phyloP scores from a whole-genome alignment of 73 alveolate genomes.

The Paramecium pentaurelia region DNA sequence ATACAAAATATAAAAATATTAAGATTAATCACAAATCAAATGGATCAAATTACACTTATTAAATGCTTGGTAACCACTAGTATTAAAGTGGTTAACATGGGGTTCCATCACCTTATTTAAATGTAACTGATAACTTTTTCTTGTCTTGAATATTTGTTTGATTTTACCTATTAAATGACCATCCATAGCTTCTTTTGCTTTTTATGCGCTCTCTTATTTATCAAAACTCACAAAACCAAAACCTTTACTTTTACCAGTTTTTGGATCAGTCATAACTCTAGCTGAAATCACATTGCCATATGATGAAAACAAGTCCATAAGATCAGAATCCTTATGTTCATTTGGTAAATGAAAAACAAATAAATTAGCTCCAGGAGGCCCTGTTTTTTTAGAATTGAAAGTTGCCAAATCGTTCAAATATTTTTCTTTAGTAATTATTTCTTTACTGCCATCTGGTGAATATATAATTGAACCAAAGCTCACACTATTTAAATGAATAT shows the following conservation, averaged over 20 bases:
- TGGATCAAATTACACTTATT: not conserved
- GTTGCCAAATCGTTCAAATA: not conserved
- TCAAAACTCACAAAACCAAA: constrained; percentile 37
- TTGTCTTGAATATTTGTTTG: not conserved
- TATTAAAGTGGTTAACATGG: not conserved
- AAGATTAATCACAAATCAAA: constrained; percentile 14
- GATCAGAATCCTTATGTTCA: constrained; percentile 55
- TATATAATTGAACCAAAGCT: constrained; percentile 49
- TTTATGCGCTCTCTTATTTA: not conserved
- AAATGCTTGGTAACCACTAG: not conserved
- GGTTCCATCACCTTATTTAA: constrained; percentile 4
- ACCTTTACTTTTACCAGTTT: constrained; percentile 57
- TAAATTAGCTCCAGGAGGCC: constrained; percentile 60
- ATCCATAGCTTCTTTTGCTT: constrained; percentile 37
- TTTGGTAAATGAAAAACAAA: constrained; percentile 56
- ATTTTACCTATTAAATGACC: not conserved
- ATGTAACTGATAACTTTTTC: not conserved
- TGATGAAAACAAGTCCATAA: constrained; percentile 27
- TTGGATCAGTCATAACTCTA: constrained; percentile 53
- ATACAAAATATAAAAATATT: not conserved
- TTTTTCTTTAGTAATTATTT: constrained; percentile 29
- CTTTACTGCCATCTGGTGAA: constrained; percentile 53
- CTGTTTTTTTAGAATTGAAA: constrained; percentile 40
- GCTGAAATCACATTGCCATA: constrained; percentile 57
- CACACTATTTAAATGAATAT: not conserved